Evolutionary conservation across 768 basidiomycete genomes (phyloP).

Genomic region (Lepiota brunneoincarnata): DNA sequence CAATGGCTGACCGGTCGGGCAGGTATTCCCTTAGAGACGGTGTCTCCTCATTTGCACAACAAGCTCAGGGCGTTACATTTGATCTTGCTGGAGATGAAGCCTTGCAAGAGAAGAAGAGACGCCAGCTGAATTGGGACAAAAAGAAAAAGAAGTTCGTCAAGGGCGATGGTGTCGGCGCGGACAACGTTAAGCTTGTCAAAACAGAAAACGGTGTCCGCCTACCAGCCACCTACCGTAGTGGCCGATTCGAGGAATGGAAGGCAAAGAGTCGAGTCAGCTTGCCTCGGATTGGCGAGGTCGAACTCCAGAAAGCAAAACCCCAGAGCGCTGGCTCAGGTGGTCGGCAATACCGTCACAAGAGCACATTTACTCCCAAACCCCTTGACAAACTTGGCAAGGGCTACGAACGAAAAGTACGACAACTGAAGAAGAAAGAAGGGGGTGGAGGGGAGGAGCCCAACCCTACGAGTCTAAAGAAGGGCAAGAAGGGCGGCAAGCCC

Average conservation of each 20-base stretch:
- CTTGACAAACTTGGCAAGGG: conserved; percentile 69
- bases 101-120: conserved; percentile 47
- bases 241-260: conserved; percentile 96
- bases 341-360: conserved; percentile 73
- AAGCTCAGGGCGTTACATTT: conserved; percentile 77
- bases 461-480: conserved; percentile 7
- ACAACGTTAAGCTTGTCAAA: conserved; percentile 91
- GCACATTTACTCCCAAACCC: conserved; percentile 62
- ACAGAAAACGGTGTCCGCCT: conserved; percentile 91
- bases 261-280: conserved; percentile 68
- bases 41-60: conserved; percentile 80
- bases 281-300: conserved; percentile 82
- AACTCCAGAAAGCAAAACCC: conserved; percentile 25
- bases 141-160: conserved; percentile 94
- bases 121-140: conserved; percentile 87
- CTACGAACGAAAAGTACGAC: conserved; percentile 73
- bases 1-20: conserved; percentile 5
- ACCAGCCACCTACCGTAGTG: conserved; percentile 90
- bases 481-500: conserved; percentile 30
- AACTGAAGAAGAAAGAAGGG: conserved; percentile 53
- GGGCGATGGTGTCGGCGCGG: conserved; percentile 81
- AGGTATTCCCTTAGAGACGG: conserved; percentile 92
- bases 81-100: conserved; percentile 83
- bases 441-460: conserved; percentile 16
- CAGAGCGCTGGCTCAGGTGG: conserved; percentile 47